phyloP scores from a whole-genome alignment of 441 rosid genomes.

The Mallotus repandus region DNA sequence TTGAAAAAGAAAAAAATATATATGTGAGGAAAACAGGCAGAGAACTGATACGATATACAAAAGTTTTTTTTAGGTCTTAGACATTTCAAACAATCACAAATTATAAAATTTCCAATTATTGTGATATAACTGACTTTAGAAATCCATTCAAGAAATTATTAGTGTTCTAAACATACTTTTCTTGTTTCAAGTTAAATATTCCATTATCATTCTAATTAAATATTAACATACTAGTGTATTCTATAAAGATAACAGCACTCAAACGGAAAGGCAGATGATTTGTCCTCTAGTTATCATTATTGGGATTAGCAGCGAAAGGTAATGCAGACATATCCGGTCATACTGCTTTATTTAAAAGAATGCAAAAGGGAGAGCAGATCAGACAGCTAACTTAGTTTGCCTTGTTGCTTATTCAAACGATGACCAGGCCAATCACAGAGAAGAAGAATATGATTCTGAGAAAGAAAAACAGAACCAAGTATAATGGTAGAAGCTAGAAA shows the following conservation, averaged over 20 bases:
- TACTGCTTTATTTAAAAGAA: background rate
- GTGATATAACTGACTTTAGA: too few relatives aligned
- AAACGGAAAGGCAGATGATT: background rate
- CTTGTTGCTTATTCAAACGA: too few relatives aligned
- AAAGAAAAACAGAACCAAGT: too few relatives aligned
- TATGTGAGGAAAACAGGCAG: background rate
- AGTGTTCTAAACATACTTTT: too few relatives aligned
- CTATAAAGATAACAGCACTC: background rate
- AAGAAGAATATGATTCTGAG: too few relatives aligned
- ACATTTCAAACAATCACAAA: constrained; percentile 4
- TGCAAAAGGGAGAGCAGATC: background rate
- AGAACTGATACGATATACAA: background rate
- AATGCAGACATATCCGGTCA: too few relatives aligned
- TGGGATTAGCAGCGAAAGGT: background rate
- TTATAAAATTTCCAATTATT: background rate
- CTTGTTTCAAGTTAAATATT: too few relatives aligned
- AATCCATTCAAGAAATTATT: too few relatives aligned
- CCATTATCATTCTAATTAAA: background rate
- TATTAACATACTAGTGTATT: background rate
- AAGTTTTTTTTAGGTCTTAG: background rate
- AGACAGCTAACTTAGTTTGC: background rate
- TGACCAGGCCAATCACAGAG: too few relatives aligned
- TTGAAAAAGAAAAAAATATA: background rate
- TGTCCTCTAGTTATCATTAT: background rate
- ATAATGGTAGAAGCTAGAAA: too few relatives aligned